Conservation (phyloP, 2,329 filamentous ascomycete species). For the Stemphylium lycopersici region DNA sequence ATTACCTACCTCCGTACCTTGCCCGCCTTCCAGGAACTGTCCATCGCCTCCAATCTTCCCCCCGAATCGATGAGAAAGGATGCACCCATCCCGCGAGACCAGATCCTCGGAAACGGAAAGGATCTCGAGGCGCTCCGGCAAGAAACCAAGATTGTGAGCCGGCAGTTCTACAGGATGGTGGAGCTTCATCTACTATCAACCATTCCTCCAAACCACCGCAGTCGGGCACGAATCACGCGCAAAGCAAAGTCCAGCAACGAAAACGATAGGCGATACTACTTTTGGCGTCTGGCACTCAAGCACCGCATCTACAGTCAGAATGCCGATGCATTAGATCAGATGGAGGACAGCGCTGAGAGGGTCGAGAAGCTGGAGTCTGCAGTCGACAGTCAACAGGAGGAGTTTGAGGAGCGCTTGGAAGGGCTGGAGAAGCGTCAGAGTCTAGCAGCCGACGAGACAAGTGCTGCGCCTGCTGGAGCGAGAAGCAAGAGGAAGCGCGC, state of each 20-base stretch:
- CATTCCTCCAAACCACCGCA: constrained; percentile 58
- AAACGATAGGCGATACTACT: constrained; percentile 67
- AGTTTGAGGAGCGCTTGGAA: constrained; percentile 72
- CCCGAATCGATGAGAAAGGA: constrained; percentile 60
- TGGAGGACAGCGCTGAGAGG: constrained; percentile 68
- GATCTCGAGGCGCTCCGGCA: constrained; percentile 63
- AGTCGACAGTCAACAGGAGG: constrained; percentile 70
- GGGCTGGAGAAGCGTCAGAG: constrained; percentile 46
- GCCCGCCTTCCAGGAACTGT: constrained; percentile 64
- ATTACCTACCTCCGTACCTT: constrained; percentile 66
- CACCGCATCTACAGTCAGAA: constrained; percentile 78
- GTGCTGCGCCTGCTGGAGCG: constrained; percentile 16
- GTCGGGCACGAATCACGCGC: constrained; percentile 53
- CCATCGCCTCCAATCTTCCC: constrained; percentile 57
- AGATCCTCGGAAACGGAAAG: constrained; percentile 64
- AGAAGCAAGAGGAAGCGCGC: constrained; percentile 40
- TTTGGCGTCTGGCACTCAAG: constrained; percentile 80
- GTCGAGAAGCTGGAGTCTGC: constrained; percentile 75
- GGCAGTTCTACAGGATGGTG: constrained; percentile 76
- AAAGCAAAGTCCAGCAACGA: constrained; percentile 57
- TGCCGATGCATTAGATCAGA: constrained; percentile 70
- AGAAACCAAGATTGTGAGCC: constrained; percentile 72
- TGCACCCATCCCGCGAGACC: constrained; percentile 55
- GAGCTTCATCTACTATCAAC: constrained; percentile 74
- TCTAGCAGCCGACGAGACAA: constrained; percentile 25